Percentiles rank a stretch among this genome's conserved stretches.
Conservation (phyloP, 495 filamentous ascomycete species). For the Lasiosphaeris hirsuta region DNA sequence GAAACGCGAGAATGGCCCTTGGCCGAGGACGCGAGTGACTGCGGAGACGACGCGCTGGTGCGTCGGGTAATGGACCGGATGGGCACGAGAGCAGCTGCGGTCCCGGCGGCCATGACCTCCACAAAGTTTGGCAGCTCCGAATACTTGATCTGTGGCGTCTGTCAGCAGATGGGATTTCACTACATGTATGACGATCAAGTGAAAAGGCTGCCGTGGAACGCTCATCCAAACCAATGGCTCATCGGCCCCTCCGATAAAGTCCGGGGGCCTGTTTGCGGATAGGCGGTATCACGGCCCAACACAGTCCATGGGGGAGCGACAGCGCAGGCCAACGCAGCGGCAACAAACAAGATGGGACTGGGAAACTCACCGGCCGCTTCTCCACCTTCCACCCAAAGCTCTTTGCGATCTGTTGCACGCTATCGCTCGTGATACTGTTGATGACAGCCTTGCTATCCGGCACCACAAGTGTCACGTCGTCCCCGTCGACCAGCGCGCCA, state of each 20-base stretch:
- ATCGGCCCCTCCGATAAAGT: too few relatives aligned
- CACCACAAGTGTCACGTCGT: slow-evolving; percentile 65
- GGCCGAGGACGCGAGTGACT: slow-evolving; percentile 29
- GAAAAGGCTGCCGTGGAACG: too few relatives aligned
- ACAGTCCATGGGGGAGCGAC: background rate
- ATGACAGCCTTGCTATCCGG: slow-evolving; percentile 81
- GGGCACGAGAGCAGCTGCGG: slow-evolving; percentile 86
- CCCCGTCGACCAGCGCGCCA: slow-evolving; percentile 60
- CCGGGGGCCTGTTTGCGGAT: slow-evolving; percentile 2
- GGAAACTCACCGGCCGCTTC: slow-evolving; percentile 46
- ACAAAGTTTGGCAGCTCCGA: slow-evolving; percentile 71
- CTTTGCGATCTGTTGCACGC: slow-evolving; percentile 62
- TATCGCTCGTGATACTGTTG: slow-evolving; percentile 73
- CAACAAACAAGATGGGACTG: background rate
- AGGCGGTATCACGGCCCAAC: background rate
- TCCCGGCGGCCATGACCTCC: slow-evolving; percentile 90
- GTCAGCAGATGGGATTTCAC: slow-evolving; percentile 14
- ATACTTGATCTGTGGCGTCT: slow-evolving; percentile 60
- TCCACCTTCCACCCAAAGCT: slow-evolving; percentile 68
- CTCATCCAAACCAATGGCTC: too few relatives aligned
- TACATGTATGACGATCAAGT: too few relatives aligned
- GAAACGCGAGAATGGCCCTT: slow-evolving; percentile 35
- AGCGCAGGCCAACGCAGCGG: too few relatives aligned
- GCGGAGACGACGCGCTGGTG: slow-evolving; percentile 36
- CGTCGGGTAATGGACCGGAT: slow-evolving; percentile 81